Conservation (phyloP, 31 red algal species). For the Endocladia muricata region DNA sequence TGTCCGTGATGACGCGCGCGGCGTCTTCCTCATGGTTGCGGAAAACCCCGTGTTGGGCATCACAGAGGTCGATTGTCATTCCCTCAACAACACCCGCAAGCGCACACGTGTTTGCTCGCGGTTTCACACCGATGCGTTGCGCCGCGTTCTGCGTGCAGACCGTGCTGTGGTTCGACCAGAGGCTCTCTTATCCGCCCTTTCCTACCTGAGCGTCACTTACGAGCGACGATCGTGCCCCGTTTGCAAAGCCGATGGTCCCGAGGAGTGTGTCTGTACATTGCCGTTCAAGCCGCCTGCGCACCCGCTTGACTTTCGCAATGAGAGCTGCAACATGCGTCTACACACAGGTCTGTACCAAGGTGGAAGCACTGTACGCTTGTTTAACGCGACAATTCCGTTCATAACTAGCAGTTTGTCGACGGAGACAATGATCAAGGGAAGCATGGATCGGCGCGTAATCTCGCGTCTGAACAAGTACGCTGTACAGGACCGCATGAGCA, state of each 20-base stretch:
- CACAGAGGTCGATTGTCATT: conserved; percentile 22
- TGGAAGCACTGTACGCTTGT: conserved; percentile 21
- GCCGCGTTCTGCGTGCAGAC: background rate
- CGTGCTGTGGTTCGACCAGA: background rate
- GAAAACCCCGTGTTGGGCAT: conserved; percentile 17
- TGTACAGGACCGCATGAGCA: conserved; percentile 12
- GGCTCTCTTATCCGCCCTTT: background rate
- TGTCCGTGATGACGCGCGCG: conserved; percentile 7
- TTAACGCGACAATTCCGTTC: background rate
- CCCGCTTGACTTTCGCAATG: conserved; percentile 33
- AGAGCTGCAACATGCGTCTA: conserved; percentile 30
- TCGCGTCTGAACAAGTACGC: background rate
- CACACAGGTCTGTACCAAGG: conserved; percentile 36
- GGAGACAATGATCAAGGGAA: conserved; percentile 13
- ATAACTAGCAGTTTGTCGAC: conserved; percentile 17
- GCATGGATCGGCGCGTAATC: conserved; percentile 17
- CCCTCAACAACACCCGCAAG: conserved; percentile 13
- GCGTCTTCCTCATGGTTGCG: conserved; percentile 9
- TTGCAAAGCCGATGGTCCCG: conserved; percentile 5
- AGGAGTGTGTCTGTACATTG: conserved; percentile 25
- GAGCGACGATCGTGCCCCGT: conserved; percentile 35
- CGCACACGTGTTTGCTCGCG: conserved; percentile 21
- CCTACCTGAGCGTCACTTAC: background rate
- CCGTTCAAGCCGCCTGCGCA: conserved; percentile 30
- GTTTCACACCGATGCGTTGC: conserved; percentile 14